These are phyloP conservation scores for Kalmanozyma brasiliensis DNA, from an alignment of 1,284 basidiomycete genomes.

Conservation along the genomic window DNA sequence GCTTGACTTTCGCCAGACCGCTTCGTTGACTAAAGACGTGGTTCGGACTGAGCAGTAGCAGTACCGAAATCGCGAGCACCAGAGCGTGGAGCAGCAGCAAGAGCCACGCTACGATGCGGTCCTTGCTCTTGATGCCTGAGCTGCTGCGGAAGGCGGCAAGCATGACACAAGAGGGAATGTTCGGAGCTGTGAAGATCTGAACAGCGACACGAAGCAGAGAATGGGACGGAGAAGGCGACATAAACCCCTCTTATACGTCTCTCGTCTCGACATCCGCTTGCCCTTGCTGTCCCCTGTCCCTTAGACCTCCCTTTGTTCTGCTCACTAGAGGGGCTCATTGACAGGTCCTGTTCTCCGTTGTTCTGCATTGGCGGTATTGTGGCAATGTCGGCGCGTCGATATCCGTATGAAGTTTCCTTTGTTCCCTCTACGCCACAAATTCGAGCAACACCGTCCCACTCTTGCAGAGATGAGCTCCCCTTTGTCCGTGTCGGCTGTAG, in stretches of 20 bases:
- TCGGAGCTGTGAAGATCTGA: no score
- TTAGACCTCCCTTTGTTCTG: slow-evolving; percentile 12
- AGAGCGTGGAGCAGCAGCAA: slow-evolving; percentile 25
- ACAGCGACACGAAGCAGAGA: no score
- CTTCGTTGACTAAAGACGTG: slow-evolving; percentile 15
- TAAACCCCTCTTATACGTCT: no score
- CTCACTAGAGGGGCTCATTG: no score
- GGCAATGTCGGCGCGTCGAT: no score
- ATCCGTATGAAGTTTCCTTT: slow-evolving; percentile 16
- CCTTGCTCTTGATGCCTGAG: slow-evolving; percentile 12
- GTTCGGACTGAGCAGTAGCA: slow-evolving; percentile 35
- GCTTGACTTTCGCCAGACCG: slow-evolving; percentile 37
- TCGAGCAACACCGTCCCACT: background rate
- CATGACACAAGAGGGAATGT: slow-evolving; percentile 9
- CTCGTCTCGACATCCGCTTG: no score
- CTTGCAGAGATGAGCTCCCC: background rate
- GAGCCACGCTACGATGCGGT: slow-evolving; percentile 28
- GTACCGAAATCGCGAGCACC: slow-evolving; percentile 11
- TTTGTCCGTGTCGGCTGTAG: no score
- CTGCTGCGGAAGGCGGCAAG: slow-evolving; percentile 12
- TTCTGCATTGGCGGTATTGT: no score
- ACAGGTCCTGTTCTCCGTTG: no score
- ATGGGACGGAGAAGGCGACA: no score
- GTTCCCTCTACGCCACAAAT: background rate
- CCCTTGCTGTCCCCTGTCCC: no score